A percentile compares a stretch with the other conserved stretches of the same genome.
These are phyloP conservation scores for Pyrus communis DNA, from an alignment of 306 rosid genomes.

Conservation along the genomic window DNA sequence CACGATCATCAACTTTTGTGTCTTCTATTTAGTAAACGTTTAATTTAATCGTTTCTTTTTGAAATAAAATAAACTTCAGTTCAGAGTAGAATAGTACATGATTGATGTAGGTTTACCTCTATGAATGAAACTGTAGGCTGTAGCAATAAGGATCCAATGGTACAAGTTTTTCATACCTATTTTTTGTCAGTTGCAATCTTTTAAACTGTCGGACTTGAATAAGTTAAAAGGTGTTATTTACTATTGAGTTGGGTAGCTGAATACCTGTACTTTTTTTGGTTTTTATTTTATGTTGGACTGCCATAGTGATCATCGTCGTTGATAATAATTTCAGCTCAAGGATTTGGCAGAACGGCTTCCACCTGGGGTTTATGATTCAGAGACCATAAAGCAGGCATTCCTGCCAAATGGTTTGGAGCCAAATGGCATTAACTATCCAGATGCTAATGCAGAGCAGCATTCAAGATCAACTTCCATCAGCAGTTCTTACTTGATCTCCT, in stretches of 20 bases:
- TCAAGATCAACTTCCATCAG: conserved; percentile 58
- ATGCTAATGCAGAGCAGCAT: conserved; percentile 42
- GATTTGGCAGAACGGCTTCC: conserved; percentile 90
- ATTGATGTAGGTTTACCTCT: not conserved
- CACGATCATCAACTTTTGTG: not conserved
- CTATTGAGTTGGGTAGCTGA: not conserved
- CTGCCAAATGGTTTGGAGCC: conserved; percentile 59
- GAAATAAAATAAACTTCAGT: not conserved
- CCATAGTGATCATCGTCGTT: conserved; percentile 15
- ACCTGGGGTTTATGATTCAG: conserved; percentile 63
- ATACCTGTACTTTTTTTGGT: not conserved
- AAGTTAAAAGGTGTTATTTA: not conserved
- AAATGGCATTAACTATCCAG: conserved; percentile 49
- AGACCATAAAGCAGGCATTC: conserved; percentile 49
- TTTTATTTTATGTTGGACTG: not conserved
- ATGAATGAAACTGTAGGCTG: not conserved
- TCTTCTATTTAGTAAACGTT: not conserved
- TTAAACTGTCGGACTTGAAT: not conserved
- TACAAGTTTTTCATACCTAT: not conserved
- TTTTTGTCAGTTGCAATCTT: not conserved
- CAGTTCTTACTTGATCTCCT: conserved; percentile 53
- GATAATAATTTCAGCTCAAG: conserved; percentile 59
- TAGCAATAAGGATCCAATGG: not conserved
- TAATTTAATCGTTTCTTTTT: not conserved
- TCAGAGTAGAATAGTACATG: not conserved